Evolutionary conservation across 1,284 basidiomycete species (phyloP), one percentile per base, ranked within the genome.

Genomic region (Boletus smithii): DNA sequence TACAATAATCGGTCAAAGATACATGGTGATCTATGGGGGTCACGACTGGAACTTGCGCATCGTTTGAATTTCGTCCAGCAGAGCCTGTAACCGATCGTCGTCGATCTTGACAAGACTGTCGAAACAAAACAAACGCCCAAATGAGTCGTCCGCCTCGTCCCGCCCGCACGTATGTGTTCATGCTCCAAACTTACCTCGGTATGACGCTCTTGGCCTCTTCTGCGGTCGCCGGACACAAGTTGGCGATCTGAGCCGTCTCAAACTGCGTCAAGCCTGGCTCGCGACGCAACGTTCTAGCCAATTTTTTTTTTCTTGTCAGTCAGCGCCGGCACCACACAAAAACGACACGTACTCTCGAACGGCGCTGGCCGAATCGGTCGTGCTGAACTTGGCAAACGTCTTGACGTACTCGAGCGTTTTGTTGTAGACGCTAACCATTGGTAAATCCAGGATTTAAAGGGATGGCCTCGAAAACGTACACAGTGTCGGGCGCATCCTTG

Each of bases 151-250:
- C n/a, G n/a, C n/a, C n/a, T n/a, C 24, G 24, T 26, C 24, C 24
- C 24, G 24, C 24, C n/a, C n/a, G n/a, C n/a, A n/a, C n/a, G n/a
- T n/a, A n/a, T n/a, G n/a, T n/a, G n/a, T n/a, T n/a, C n/a, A n/a
- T 26, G 5, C 32, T 13, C 17, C 32, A 34, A 11, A 38, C 48
- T 9, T 48, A 85, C 89, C 91, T 95, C 5, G 93, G 92, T 43
- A 97, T 77, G 45, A 94, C 77, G 58, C 90, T 92, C 71, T 93
- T 95, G 14, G 93, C 88, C 66, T 95, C 93, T 55, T 95, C 93
- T 4, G 89, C 80, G 53, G 86, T 83, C 33, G 84, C 88, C 13
- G 93, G 91, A 61, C 89, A 91, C 46, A 97, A 68, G 60, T 95
- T 95, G 18, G 91, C 91, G 37, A 97, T 86, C 61, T 95, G 92